Evolutionary conservation across 306 rosid species (phyloP).

Genomic region (Cucurbita argyrosperma): DNA sequence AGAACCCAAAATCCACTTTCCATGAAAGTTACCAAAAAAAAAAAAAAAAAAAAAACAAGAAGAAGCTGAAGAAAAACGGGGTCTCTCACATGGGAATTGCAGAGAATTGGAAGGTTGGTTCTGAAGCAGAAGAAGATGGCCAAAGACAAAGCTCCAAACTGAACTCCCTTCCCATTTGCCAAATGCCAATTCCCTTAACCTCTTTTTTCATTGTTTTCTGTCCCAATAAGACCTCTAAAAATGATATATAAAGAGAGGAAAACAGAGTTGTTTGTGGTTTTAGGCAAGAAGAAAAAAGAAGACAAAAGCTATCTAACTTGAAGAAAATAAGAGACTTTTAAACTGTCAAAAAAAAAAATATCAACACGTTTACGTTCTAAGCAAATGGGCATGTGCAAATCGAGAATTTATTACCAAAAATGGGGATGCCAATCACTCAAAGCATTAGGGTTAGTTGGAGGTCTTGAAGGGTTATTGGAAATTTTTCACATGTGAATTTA

Average conservation of each 20-base stretch:
- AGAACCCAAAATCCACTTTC: not conserved
- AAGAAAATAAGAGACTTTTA: not conserved
- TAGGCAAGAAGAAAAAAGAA: too few species aligned
- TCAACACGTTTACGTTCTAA: not conserved
- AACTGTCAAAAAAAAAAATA: not conserved
- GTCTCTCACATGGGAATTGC: not conserved
- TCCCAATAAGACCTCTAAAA: not conserved
- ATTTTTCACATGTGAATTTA: conserved; percentile 1
- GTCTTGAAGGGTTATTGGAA: not conserved
- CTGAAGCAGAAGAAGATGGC: not conserved
- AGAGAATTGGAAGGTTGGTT: not conserved
- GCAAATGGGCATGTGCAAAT: conserved; percentile 16
- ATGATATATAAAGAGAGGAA: not conserved
- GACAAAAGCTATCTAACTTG: too few species aligned
- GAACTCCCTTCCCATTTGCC: conserved; percentile 2
- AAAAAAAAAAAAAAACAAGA: not conserved
- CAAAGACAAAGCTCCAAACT: conserved; percentile 1
- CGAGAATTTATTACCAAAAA: conserved; percentile 1
- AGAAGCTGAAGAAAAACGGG: not conserved
- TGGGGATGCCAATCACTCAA: not conserved
- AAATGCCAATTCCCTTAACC: not conserved
- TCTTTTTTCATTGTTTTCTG: too few species aligned
- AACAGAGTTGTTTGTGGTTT: not conserved
- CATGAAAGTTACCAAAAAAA: not conserved
- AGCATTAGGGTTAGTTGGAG: not conserved